Conservation (phyloP, 495 filamentous ascomycete genomes). For the Penicillium ucsense region DNA sequence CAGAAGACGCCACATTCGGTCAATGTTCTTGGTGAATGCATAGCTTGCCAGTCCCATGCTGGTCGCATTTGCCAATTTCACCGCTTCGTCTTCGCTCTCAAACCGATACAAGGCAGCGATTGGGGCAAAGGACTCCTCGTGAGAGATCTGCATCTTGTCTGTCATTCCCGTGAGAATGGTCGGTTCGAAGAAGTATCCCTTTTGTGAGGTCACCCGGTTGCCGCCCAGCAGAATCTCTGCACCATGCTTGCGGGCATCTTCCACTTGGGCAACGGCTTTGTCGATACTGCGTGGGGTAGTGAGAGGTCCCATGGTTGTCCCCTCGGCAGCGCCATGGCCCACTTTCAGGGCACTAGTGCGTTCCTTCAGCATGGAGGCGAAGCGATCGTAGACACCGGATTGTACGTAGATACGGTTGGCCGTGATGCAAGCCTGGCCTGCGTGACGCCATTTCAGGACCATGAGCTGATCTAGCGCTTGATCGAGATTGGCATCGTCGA, state of each 20-base stretch:
- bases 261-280: constrained; percentile 52
- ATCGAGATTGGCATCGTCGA: constrained; percentile 63
- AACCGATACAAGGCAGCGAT: constrained; percentile 59
- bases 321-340: constrained; percentile 50
- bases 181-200: constrained; percentile 65
- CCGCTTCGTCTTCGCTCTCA: constrained; percentile 59
- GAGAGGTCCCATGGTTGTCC: constrained; percentile 57
- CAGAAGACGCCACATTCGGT: constrained; percentile 60
- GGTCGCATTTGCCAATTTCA: constrained; percentile 52
- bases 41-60: constrained; percentile 64
- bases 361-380: constrained; percentile 45
- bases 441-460: constrained; percentile 55
- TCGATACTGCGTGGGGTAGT: constrained; percentile 55
- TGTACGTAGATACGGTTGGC: constrained; percentile 68
- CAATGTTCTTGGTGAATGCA: constrained; percentile 65
- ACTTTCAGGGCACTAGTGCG: constrained; percentile 47
- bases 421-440: constrained; percentile 65
- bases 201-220: constrained; percentile 31
- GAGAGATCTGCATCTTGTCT: constrained; percentile 52
- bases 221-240: constrained; percentile 52
- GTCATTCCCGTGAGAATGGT: constrained; percentile 57
- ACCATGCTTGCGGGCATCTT: constrained; percentile 52
- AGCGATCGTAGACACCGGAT: constrained; percentile 42
- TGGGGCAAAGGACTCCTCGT: constrained; percentile 64
- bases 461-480: constrained; percentile 51